Evolutionary conservation across 345 rosid genomes (phyloP).

Genomic region (Eucalyptus melliodora): DNA sequence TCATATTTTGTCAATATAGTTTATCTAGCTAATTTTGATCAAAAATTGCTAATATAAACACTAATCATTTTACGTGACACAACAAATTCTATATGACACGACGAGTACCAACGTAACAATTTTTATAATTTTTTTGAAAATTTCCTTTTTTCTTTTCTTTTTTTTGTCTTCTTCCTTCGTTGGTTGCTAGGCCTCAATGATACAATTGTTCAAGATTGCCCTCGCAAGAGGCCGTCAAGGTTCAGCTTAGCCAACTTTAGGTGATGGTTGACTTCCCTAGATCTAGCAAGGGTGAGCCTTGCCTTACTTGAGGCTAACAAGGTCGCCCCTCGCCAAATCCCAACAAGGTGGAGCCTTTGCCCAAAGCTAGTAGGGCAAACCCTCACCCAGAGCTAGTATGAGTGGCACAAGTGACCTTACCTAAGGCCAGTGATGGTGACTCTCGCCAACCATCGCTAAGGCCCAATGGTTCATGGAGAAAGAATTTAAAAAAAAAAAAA

Average conservation of each 20-base stretch:
- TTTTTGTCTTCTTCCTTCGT: not conserved
- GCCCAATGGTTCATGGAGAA: not conserved
- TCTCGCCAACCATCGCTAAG: fast-evolving
- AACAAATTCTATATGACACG: too few relatives aligned
- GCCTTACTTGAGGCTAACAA: too few relatives aligned
- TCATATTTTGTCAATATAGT: too few relatives aligned
- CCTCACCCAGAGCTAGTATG: too few relatives aligned
- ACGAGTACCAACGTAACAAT: fast-evolving
- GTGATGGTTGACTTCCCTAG: fast-evolving
- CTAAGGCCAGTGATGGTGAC: not conserved
- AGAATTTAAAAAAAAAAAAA: too few relatives aligned
- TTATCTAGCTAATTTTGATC: fast-evolving
- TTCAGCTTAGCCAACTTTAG: too few relatives aligned
- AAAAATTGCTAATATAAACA: not conserved
- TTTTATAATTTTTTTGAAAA: too few relatives aligned
- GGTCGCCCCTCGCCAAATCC: not conserved
- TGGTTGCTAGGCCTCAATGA: not conserved
- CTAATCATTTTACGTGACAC: fast-evolving
- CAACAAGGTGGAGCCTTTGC: not conserved
- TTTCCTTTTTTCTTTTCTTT: too few relatives aligned
- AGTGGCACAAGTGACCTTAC: not conserved
- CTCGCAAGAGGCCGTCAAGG: too few relatives aligned
- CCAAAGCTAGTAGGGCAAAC: not conserved
- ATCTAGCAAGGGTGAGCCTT: not conserved
- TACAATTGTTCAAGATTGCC: too few relatives aligned